Base-by-base conservation (phyloP, 805 yeast genomes). In the Maudiozyma saulgeensis region DNA sequence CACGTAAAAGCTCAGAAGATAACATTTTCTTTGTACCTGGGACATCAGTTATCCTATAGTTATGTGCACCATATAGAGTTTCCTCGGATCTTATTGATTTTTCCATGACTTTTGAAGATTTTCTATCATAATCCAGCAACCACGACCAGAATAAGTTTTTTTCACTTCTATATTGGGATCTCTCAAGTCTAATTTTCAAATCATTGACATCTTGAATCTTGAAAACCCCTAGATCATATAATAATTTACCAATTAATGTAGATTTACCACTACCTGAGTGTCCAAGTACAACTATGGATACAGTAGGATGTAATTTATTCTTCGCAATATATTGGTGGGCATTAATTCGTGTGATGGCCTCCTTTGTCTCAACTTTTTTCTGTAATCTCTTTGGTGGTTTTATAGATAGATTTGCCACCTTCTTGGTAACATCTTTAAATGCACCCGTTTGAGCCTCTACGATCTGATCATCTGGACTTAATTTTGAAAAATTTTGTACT, bases 401-500 rank as follows among this genome's bases (percentile, higher is more conserved):
- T 2, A 49, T 23, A 1, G 39, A 26, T 32, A 53, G 26, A 11
- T 41, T 43, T 4, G 48, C 34, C 9, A 53, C 34, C 5, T 55
- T 47, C 15, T 68, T 60, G 2, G 48, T 49, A 2, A 68, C 66
- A 21, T 67, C 62, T 16, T 68, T 67, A 47, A 77, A 66, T 0
- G 77, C 77, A 9, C 58, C 53, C 3, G 69, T 68, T 63, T 85
- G 93, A 0, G 88, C 87, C 40, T 68, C 64, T 46, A 77, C 59
- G 2, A 84, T 74, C 45, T 73, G 64, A 59, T 88, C 96, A 68
- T 90, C 97, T 5, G 96, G 96, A 56, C 95, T 84, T 15, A 89
- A 89, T 53, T 74, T 71, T 12, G 67, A 63, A 56, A 87, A 87
- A 55, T 80, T 83, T 43, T 72, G 59, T 44, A 73, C 70, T 2